Evolutionary conservation across 2,329 filamentous ascomycete species (phyloP).

Genomic region (Fusarium austroafricanum): DNA sequence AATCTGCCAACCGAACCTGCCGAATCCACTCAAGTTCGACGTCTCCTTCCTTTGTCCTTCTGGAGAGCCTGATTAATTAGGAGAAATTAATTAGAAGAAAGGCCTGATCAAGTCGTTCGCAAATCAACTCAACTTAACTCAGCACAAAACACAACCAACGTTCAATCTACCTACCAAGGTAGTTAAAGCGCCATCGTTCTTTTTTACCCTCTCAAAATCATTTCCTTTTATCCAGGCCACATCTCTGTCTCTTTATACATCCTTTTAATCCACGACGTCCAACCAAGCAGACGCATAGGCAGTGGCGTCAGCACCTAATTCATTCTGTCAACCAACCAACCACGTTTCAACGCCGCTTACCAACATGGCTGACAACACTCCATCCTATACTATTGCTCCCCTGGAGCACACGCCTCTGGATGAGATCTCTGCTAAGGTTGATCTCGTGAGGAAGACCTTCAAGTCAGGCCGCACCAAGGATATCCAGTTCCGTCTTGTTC

Average conservation of each 20-base stretch:
- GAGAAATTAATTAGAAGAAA: slow-evolving; percentile 31
- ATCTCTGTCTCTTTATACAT: background rate
- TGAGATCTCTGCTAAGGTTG: slow-evolving; percentile 71
- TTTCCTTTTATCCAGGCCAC: background rate
- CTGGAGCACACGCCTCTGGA: slow-evolving; percentile 74
- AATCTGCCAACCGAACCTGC: slow-evolving; percentile 1
- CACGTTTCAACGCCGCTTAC: slow-evolving; percentile 12
- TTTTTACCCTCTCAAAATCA: background rate
- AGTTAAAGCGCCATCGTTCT: background rate
- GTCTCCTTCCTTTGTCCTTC: slow-evolving; percentile 7
- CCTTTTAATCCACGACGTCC: background rate
- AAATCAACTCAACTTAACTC: background rate
- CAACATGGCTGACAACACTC: slow-evolving; percentile 54
- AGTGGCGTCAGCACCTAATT: slow-evolving; percentile 25
- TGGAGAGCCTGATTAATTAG: slow-evolving; percentile 24
- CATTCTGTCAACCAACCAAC: slow-evolving; percentile 18
- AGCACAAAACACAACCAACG: background rate
- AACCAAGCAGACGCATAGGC: background rate
- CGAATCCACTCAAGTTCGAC: slow-evolving; percentile 7
- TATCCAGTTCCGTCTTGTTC: slow-evolving; percentile 81
- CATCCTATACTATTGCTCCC: slow-evolving; percentile 54
- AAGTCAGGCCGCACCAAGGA: slow-evolving; percentile 83
- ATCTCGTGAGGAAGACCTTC: slow-evolving; percentile 75
- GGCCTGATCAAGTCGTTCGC: background rate
- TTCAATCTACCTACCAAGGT: no score